Evolutionary conservation across 345 rosid species (phyloP), one percentile per base, ranked within the genome.

Genomic region (Heritiera littoralis): DNA sequence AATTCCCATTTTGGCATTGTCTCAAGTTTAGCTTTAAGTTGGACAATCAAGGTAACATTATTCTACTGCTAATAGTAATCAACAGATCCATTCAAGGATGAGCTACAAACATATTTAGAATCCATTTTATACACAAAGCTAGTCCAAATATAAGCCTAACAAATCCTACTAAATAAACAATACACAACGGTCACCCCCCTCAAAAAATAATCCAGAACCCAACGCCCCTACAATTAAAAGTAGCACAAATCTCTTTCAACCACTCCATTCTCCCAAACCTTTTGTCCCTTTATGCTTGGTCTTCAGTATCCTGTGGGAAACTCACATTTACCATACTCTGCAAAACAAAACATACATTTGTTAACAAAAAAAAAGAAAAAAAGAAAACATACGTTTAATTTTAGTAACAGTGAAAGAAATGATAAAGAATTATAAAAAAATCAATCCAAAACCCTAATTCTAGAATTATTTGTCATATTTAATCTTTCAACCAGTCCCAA

Each of bases 301-400:
- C 48, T 76, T 89, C 87, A 88, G 41, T 86, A 88, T 61, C 92
- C 89, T 17, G 92, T 91, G 4, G 95, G 93, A 48, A 91, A 86
- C 81, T 88, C 88, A 77, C 95, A 91, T 32, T 55, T 61, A 52
- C 95, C 95, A 20, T 78, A 91, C 81, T 82, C 95, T 91, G 91
- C 84, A 87, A 51, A 60, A 46, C 45, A 68, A 60, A 75, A 23
- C 28, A 23, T 23, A 23, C 28, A 23, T 23, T 23, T 23, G 28
- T 23, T 23, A 23, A 23, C 28, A 23, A 23, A 23, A 23, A 23
- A 23, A 23, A 23, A 23, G 28, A 23, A 23, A 23, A 23, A 23
- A 23, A 23, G 0, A 23, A 23, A 51, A 49, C 35, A 14, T 17
- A 3, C 28, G 8, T 28, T 12, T 28, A 30, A 41, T 10, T 35